phyloP scores from a whole-genome alignment of 1,284 basidiomycete species.

The Malassezia obtusa region DNA sequence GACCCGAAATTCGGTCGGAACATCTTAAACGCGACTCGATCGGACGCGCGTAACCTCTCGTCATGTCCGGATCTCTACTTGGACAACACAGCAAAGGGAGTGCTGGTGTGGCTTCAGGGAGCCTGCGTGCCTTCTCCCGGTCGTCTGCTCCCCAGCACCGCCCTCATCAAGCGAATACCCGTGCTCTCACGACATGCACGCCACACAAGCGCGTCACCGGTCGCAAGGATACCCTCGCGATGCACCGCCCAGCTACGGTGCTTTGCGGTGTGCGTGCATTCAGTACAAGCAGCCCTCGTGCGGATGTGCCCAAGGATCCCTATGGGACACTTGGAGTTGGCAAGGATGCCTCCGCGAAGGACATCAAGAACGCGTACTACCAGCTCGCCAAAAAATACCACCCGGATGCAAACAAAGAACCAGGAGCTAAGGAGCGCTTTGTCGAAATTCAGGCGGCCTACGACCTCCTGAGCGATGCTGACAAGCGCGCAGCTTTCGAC shows the following conservation, averaged over 20 bases:
- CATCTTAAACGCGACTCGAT: not conserved
- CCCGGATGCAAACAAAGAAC: constrained; percentile 92
- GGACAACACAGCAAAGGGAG: constrained; percentile 6
- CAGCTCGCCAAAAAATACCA: constrained; percentile 97
- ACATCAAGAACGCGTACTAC: constrained; percentile 97
- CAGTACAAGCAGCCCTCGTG: not conserved
- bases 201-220: not conserved
- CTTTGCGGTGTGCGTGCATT: constrained; percentile 1
- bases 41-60: not conserved
- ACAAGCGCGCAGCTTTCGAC: constrained; percentile 85
- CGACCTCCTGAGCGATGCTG: constrained; percentile 73
- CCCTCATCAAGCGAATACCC: not conserved
- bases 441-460: constrained; percentile 95
- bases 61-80: constrained; percentile 6
- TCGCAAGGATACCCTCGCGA: not conserved
- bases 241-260: not conserved
- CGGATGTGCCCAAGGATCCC: constrained; percentile 62
- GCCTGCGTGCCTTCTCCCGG: not conserved
- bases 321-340: constrained; percentile 81
- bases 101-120: not conserved
- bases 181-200: not conserved
- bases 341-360: constrained; percentile 69
- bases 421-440: constrained; percentile 80
- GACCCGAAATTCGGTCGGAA: not conserved
- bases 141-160: not conserved